Percentiles rank a stretch among this genome's conserved stretches.
Conservation (phyloP, 2,329 filamentous ascomycete genomes). For the Neonectria neomacrospora region DNA sequence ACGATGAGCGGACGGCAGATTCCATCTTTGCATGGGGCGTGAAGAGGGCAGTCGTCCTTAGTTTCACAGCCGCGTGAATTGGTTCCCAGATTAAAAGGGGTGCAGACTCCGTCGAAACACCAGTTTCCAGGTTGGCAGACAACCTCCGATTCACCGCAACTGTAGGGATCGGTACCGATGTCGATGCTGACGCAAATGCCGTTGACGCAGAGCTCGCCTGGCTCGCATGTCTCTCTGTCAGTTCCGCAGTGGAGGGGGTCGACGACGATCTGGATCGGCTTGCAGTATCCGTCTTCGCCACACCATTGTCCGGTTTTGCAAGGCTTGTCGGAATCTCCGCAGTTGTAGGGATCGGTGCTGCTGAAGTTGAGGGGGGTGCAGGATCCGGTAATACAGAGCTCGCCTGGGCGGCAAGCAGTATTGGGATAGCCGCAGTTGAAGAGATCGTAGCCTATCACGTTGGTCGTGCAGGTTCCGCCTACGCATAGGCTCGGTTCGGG, state of each 20-base stretch:
- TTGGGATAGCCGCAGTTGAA: slow-evolving; percentile 24
- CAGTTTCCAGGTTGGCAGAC: slow-evolving; percentile 27
- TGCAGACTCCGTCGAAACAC: slow-evolving; percentile 27
- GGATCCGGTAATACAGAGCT: slow-evolving; percentile 24
- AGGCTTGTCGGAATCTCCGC: slow-evolving; percentile 13
- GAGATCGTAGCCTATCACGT: slow-evolving; percentile 24
- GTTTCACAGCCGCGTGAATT: slow-evolving; percentile 19
- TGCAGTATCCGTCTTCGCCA: slow-evolving; percentile 23
- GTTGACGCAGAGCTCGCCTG: slow-evolving; percentile 28
- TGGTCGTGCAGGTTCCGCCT: slow-evolving; percentile 25
- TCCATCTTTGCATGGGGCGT: slow-evolving; percentile 15
- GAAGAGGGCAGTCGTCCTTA: slow-evolving; percentile 18
- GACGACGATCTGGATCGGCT: slow-evolving; percentile 26
- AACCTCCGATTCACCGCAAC: slow-evolving; percentile 13
- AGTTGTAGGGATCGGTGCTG: slow-evolving; percentile 23
- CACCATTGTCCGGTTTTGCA: slow-evolving; percentile 29
- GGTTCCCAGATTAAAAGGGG: slow-evolving; percentile 23
- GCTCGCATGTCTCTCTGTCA: slow-evolving; percentile 9
- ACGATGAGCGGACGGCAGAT: slow-evolving; percentile 24
- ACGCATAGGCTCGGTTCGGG: slow-evolving; percentile 27
- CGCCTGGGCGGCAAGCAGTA: slow-evolving; percentile 16
- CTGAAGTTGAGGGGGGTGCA: slow-evolving; percentile 28
- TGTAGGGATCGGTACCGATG: slow-evolving; percentile 24
- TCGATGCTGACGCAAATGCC: slow-evolving; percentile 27
- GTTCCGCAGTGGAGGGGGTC: slow-evolving; percentile 25